Base-by-base conservation (phyloP, 2,329 filamentous ascomycete species). In the Capronia epimyces region DNA sequence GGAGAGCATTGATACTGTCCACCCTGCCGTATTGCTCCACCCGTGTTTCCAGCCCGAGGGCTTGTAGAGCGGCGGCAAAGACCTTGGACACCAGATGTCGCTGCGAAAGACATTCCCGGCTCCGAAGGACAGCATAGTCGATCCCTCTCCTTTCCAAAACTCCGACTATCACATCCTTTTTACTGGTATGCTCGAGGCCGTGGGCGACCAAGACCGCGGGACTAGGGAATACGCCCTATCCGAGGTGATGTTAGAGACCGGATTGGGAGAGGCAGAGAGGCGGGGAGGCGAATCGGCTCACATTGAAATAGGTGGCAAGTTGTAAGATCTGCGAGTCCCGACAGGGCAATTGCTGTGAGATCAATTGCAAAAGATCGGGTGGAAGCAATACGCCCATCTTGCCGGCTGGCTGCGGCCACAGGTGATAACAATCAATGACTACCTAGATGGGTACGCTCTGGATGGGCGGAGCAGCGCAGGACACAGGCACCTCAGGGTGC, bases 101-200 rank as follows among this genome's bases (percentile, higher is more conserved):
- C 20, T 67, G 68, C 1, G 71, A 72, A 13, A 75, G 71, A 49
- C 71, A 74, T 57, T 75, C 72, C 8, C 67, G 64, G 57, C 71
- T 69, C 31, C 66, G 69, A 43, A 74, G 65, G 46, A 72, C 60
- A 21, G 68, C 67, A 55, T 72, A 65, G 10, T 65, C 65, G 27
- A 71, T 72, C 2, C 77, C 73, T 6, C 86, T 77, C 25, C 80
- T 75, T 9, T 75, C 77, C 15, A 94, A 76, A 13, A 89, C 76
- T 2, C 77, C 75, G 50, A 75, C 74, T 2, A 84, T 75, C 44
- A 95, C 77, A 42, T 80, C 79, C 25, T 82, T 87, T 71, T 97
- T 97, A 34, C 89, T 91, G 0, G 90, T 95, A 1, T 89, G 85
- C 63, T 90, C 83, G 24, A 89, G 81, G 44, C 93, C 93, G 67